Base-by-base conservation (phyloP, 2,329 filamentous ascomycete genomes). In the Aspergillus quadricinctus region DNA sequence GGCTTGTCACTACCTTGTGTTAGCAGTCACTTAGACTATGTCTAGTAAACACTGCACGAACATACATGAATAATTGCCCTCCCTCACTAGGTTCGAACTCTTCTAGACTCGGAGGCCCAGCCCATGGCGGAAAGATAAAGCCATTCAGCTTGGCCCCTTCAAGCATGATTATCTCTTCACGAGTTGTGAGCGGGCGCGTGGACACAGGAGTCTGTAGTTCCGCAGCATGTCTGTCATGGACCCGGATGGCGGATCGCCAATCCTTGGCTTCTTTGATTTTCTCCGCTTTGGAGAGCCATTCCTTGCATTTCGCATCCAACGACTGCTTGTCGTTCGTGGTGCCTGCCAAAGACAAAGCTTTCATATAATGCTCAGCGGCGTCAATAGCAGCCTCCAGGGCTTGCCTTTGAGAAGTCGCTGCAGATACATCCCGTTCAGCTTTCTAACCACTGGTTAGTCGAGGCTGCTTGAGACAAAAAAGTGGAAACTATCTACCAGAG, bases 71-170 rank as follows among this genome's bases (percentile, higher is more conserved):
- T n/a, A 76, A 70, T 6, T 74, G 71, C 41, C 78, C 76, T n/a
- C 78, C 79, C 3, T 79, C 70, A 5, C 69, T 63, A 28, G 80
- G 72, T 31, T 79, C 72, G 63, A 97, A 96, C 29, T 88, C 83
- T 4, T 80, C 72, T 0, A 81, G 71, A 3, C 73, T 69, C 1
- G 90, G 88, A 28, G 85, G 78, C 2, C 73, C 74, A n/a, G 82
- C 82, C 94, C 94, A 99, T 0, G 89, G 91, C 10, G 89, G 91
- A 63, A 96, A 97, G 21, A 88, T 81, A 66, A 86, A 88, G 0
- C 88, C 90, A 69, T 96, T 90, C 21, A 99, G 80, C 54, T 85
- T 88, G 4, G 92, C 94, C 3, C 88, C 86, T 67, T 87, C 86
- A 1, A 89, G 78, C 8, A 97, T 74, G 51, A 97, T 86, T 29